These are phyloP conservation scores for Pythium brachiatum DNA, from an alignment of 352 stramenopile species.

Conservation along the genomic window DNA sequence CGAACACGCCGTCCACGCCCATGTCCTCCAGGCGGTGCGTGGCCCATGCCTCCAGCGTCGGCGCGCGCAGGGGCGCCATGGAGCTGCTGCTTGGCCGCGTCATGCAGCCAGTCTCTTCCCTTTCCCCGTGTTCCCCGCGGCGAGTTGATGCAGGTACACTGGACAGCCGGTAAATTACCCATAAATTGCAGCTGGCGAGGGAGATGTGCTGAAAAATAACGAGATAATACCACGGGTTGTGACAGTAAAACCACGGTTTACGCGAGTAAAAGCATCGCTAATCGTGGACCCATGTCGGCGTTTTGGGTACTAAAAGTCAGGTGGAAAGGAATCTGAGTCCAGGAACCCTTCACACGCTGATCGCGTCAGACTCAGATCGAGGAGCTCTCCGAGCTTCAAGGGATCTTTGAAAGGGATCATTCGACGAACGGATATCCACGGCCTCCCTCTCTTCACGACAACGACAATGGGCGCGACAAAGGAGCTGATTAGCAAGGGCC, in stretches of 20 bases:
- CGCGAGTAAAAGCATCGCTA: background rate
- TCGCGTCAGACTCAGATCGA: background rate
- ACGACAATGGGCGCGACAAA: conserved; percentile 60
- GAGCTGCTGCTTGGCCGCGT: conserved; percentile 9
- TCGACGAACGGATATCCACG: background rate
- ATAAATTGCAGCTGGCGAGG: conserved; percentile 7
- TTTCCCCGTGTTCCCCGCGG: conserved; percentile 21
- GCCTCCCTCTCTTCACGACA: background rate
- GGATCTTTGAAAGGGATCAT: background rate
- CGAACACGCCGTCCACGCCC: conserved; percentile 80
- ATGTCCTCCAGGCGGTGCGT: conserved; percentile 60
- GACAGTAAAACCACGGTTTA: too few species aligned
- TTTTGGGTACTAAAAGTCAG: conserved; percentile 6
- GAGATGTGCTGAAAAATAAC: conserved; percentile 14
- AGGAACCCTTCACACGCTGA: background rate
- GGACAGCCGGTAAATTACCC: conserved; percentile 13
- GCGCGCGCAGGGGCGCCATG: conserved; percentile 16
- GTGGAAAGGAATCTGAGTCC: background rate
- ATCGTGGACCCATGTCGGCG: background rate
- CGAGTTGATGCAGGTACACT: conserved; percentile 12
- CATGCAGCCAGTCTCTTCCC: conserved; percentile 15
- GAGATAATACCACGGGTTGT: conserved; percentile 5
- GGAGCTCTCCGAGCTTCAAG: background rate
- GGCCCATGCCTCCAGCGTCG: conserved; percentile 61
- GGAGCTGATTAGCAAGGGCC: conserved; percentile 50